Conservation (phyloP, 2,329 filamentous ascomycete species). For the Aspergillus pseudonomiae region DNA sequence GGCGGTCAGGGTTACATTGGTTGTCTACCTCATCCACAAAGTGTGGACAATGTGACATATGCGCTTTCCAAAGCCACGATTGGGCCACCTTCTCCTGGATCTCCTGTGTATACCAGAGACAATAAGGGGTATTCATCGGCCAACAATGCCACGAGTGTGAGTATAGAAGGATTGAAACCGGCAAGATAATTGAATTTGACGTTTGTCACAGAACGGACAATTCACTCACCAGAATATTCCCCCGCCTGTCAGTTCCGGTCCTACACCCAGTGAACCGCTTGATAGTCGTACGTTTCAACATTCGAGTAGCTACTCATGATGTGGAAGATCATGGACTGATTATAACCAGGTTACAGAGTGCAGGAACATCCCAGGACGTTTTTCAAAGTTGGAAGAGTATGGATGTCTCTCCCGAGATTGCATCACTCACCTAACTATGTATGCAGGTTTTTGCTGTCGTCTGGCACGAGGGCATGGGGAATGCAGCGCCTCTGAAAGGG, state of each 20-base stretch:
- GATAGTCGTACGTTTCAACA: neutral
- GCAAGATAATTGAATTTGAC: neutral
- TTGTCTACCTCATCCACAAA: neutral
- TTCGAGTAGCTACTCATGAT: too few species aligned
- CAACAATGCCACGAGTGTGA: neutral
- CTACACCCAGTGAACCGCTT: neutral
- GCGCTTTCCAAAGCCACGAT: neutral
- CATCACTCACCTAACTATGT: neutral
- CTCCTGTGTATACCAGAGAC: neutral
- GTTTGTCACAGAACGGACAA: neutral
- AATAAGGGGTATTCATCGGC: too few species aligned
- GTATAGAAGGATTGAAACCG: neutral
- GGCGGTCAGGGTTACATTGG: neutral
- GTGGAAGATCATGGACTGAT: neutral
- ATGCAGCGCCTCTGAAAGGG: slow-evolving; percentile 11
- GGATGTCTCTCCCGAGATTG: neutral
- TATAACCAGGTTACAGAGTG: neutral
- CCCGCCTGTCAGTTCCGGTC: neutral
- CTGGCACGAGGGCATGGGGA: slow-evolving; percentile 34
- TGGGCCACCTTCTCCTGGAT: neutral
- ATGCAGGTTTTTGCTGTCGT: slow-evolving; percentile 34
- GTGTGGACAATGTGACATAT: too few species aligned
- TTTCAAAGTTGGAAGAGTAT: slow-evolving; percentile 26
- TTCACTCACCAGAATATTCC: too few species aligned
- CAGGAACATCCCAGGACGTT: neutral